Base-by-base conservation (phyloP, 2,329 filamentous ascomycete genomes). In the Periconia macrospinosa region DNA sequence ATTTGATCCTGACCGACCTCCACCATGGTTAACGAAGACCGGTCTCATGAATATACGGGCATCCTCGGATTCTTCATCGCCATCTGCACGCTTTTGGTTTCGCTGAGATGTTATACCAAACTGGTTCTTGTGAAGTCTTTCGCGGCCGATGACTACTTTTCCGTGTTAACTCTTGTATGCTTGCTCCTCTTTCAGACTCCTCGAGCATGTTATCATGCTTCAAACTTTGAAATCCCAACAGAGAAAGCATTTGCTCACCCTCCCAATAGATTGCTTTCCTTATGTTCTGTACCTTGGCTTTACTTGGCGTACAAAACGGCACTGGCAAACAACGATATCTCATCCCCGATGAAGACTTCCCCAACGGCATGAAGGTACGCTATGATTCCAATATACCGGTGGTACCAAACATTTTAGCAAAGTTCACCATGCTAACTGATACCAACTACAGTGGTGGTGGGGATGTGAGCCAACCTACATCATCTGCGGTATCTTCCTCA, bases 401-500 rank as follows among this genome's bases (percentile, higher is more conserved):
- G 7, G 8, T 33, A 37, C 5, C 8, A 3, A 37, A 14, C 33
- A 37, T 14, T 13, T 5, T 27, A 2, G 14, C 13, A 6, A 8
- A 44, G 17, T 11, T n/a, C 18, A 17, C 27, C 15, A 37, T 43
- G 33, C n/a, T 19, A 10, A 20, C 33, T 5, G 15, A n/a, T 6
- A 13, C 15, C 33, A 14, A 11, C 6, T n/a, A 13, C 33, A 60
- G 58, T 60, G 56, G 56, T 60, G 58, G 58, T 60, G 58, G 58
- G 30, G 49, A 15, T 60, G 58, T 49, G 56, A 60, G 42, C 56
- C 56, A 13, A 58, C 56, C 7, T 60, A 60, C 35, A 54, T 58
- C 20, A 15, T 53, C 19, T 50, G 45, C 41, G 55, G 54, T 52
- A 61, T 61, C 30, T 50, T 56, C 37, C 74, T 81, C 44, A 83